Evolutionary conservation across 495 filamentous ascomycete species (phyloP).

Genomic region (Ascodesmis nigricans): DNA sequence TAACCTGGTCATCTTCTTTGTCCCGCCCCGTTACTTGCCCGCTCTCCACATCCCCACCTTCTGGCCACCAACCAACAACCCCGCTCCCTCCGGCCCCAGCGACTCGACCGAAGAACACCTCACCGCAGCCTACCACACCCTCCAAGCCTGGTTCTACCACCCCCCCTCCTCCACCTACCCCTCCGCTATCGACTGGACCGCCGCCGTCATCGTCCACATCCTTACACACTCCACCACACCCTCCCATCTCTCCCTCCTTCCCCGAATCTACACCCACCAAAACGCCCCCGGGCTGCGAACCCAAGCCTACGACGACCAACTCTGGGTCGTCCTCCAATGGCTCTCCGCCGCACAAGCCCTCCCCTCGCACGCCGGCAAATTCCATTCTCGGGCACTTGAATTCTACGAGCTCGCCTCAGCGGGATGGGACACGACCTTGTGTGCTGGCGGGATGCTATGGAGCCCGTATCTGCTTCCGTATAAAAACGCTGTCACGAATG

Average conservation of each 20-base stretch:
- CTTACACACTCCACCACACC: conserved; percentile 44
- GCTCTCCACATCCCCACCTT: conserved; percentile 1
- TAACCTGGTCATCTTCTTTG: no score
- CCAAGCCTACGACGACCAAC: conserved; percentile 86
- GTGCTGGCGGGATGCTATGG: conserved; percentile 85
- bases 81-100: conserved; percentile 31
- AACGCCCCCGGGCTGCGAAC: conserved; percentile 50
- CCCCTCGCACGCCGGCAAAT: conserved; percentile 1
- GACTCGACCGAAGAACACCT: no score
- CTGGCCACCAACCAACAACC: conserved; percentile 33
- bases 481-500: conserved; percentile 95
- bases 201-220: conserved; percentile 65
- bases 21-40: not conserved
- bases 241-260: conserved; percentile 30
- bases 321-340: conserved; percentile 93
- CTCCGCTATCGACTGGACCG: conserved; percentile 78
- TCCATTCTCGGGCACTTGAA: conserved; percentile 47
- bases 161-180: conserved; percentile 69
- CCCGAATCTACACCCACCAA: conserved; percentile 64
- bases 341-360: conserved; percentile 29
- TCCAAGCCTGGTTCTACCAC: conserved; percentile 61
- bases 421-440: conserved; percentile 69
- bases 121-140: conserved; percentile 40
- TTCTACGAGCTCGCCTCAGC: conserved; percentile 65
- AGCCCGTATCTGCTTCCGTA: conserved; percentile 49